Evolutionary conservation across 2,329 filamentous ascomycete species (phyloP), one percentile per base, ranked within the genome.

Genomic region (Clonostachys solani): DNA sequence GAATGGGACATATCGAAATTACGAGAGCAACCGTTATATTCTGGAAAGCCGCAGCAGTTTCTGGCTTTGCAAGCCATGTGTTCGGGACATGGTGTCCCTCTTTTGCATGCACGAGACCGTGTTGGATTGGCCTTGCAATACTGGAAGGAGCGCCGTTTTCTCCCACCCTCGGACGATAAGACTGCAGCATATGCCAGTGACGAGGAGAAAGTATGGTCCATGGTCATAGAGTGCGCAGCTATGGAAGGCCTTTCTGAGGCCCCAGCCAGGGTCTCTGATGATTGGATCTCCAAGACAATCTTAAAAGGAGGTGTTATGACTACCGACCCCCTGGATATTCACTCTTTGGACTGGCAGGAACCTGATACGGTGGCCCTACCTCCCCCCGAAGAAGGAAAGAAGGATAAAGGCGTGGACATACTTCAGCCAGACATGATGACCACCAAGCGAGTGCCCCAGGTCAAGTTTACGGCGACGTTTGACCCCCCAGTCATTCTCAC

Each of bases 81-180:
- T 60, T 80, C 79, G 48, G 81, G 77, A 52, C 86, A 87, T 60
- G 89, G 89, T 3, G 75, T 75, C 33, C 88, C 89, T 0, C 69
- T 76, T 33, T 86, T 92, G 78, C 87, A 94, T 64, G 76, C 77
- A 13, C 74, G 81, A 44, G 76, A 77, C 18, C 78, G 77, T 44
- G 69, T 92, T 23, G 89, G 89, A 1, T 67, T 92, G 47, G 81
- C 79, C 43, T 57, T 94, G 37, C 85, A 90, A 53, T 95, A 92
- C 62, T 94, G 89, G 89, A 84, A 81, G 62, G 77, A 85, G 55
- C 70, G 74, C 47, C 74, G 79, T 42, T 71, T 77, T 42, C 62
- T 81, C 15, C 65, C 60, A 4, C 62, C 64, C 6, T 60, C 57
- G 3, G 63, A 54, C 42, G 62, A 65, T 42, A 60, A 65, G 16